phyloP scores from a whole-genome alignment of 768 basidiomycete genomes.

The Amanita subjunquillea region DNA sequence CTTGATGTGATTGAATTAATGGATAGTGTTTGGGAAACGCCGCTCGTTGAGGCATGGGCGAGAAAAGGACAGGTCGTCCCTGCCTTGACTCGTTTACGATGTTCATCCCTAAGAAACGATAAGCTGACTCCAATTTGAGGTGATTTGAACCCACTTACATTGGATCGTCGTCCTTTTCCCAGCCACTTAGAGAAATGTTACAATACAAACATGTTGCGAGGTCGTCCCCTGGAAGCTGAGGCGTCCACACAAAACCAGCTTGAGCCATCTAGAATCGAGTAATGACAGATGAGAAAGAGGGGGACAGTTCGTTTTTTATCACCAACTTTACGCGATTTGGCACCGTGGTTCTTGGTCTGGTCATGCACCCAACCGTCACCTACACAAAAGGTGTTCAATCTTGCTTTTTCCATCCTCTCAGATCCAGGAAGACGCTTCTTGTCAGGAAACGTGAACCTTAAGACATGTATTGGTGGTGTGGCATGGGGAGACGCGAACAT shows the following conservation, averaged over 20 bases:
- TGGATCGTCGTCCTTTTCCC: conserved; percentile 85
- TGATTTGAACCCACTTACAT: conserved; percentile 39
- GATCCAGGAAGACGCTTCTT: conserved; percentile 54
- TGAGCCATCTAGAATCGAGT: conserved; percentile 58
- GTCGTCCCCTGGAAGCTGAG: conserved; percentile 61
- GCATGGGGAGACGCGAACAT: conserved; percentile 12
- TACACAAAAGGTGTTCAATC: conserved; percentile 51
- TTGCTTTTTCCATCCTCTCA: conserved; percentile 62
- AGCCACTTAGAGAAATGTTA: conserved; percentile 66
- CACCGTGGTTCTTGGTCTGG: conserved; percentile 44
- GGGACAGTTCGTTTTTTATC: background rate
- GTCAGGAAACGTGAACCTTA: conserved; percentile 45
- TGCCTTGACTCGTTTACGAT: conserved; percentile 54
- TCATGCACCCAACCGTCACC: conserved; percentile 66
- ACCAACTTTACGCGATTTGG: conserved; percentile 59
- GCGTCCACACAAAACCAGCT: conserved; percentile 81
- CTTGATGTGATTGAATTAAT: background rate
- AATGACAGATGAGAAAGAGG: background rate
- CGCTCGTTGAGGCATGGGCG: conserved; percentile 11
- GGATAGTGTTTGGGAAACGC: background rate
- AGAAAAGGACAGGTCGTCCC: conserved; percentile 33
- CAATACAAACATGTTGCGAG: conserved; percentile 84
- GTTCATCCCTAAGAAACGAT: conserved; percentile 48
- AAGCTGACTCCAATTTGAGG: background rate
- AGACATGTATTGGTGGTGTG: background rate